Evolutionary conservation across 2,329 filamentous ascomycete species (phyloP).

Genomic region (Epichloe sp.): DNA sequence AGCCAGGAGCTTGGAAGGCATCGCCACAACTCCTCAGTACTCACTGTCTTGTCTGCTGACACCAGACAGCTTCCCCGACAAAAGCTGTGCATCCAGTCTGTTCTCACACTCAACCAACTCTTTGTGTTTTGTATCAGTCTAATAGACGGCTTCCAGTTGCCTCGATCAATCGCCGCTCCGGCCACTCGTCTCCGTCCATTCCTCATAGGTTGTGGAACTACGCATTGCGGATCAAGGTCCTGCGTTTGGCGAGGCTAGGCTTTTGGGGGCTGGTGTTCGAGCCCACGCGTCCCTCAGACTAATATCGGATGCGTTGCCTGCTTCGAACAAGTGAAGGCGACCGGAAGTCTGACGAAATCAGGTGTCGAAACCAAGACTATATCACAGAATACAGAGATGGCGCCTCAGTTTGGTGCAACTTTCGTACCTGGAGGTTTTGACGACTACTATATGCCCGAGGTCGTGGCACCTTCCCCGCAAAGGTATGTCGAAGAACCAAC

Average conservation of each 20-base stretch:
- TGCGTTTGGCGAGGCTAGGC: background rate
- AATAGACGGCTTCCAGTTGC: background rate
- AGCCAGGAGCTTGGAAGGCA: background rate
- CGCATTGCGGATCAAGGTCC: background rate
- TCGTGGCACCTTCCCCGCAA: conserved; percentile 43
- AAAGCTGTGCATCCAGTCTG: background rate
- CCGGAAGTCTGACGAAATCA: background rate
- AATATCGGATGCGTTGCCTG: too few species aligned
- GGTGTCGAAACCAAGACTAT: conserved; percentile 6
- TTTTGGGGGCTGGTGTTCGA: background rate
- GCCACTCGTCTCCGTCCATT: background rate
- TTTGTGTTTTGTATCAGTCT: background rate
- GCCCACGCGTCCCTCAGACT: background rate
- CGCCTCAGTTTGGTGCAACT: conserved; percentile 34
- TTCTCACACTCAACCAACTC: background rate
- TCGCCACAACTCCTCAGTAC: background rate
- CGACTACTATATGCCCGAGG: conserved; percentile 49
- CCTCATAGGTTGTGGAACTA: background rate
- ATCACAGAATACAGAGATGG: conserved; percentile 13
- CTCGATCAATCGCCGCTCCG: background rate
- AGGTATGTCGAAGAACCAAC: conserved; percentile 27
- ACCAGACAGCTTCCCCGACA: background rate
- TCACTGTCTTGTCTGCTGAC: background rate
- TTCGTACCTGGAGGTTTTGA: conserved; percentile 46
- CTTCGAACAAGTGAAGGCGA: background rate